Base-by-base conservation (phyloP, 1,139 yeast species). In the Magnusiomyces tetraspermus region DNA sequence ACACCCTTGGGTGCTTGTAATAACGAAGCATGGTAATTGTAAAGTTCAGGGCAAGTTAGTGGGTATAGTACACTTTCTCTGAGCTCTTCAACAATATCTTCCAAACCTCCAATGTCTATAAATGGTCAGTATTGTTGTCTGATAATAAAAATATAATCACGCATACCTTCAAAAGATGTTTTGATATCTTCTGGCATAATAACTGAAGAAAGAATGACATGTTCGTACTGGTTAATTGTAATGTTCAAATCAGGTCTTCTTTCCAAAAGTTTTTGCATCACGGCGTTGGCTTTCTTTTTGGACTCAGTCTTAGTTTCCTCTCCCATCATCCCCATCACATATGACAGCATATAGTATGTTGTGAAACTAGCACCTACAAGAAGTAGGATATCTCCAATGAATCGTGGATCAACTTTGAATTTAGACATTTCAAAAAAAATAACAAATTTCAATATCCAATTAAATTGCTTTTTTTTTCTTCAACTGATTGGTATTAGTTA, bases 1-100 rank as follows among this genome's bases (percentile, higher is more conserved):
- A 92, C 97, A 28, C 98, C 98, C 63, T 88, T 90, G 1, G 98
- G 98, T 0, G 96, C 92, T 63, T 85, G 88, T 37, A 85, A 74
- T 53, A 92, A 72, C 38, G 79, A 68, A 56, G 84, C 80, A 61
- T 82, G 85, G 41, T 76, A 78, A 15, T 76, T 71, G 62, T 82
- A 83, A 50, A 84, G 66, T 40, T 78, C 82, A 1, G 90, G 89
- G 46, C 75, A 82, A 1, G 95, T 89, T 53, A 92, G 73, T 0
- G 98, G 98, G 61, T 86, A 82, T 49, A 92, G 78, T 10, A 92
- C 96, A 51, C 90, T 79, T 67, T 92, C 98, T 59, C 86, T 76
- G 51, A 92, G 73, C 60, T 90, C 97, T 55, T 83, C 92, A 40
- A 92, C 79, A 47, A 88, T 85, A 19, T 74, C 75, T 55, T 86